A percentile compares a stretch with the other conserved stretches of the same genome.
Conservation (phyloP, 108 stramenopile genomes). For the Stephanodiscus triporus region DNA sequence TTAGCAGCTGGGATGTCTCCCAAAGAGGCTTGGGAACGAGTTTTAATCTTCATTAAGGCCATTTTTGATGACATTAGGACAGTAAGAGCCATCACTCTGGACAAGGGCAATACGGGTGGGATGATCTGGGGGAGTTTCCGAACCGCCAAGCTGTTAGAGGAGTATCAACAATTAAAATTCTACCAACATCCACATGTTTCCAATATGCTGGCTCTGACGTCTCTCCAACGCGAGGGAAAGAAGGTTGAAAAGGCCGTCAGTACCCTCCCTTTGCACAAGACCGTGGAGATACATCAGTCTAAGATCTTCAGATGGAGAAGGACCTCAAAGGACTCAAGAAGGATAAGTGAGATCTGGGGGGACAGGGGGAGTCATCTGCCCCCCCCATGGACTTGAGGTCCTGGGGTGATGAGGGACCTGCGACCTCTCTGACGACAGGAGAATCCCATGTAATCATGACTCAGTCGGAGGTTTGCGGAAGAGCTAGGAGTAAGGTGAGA, state of each 20-base stretch:
- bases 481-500: not conserved
- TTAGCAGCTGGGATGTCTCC: not conserved
- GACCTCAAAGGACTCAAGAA: not conserved
- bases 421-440: not conserved
- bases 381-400: too few species aligned
- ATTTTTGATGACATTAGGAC: not conserved
- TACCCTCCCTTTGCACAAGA: not conserved
- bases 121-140: too few species aligned
- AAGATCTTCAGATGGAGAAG: not conserved
- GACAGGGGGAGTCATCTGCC: too few species aligned
- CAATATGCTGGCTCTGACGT: not conserved
- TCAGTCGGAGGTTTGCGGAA: not conserved
- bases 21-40: not conserved
- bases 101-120: too few species aligned
- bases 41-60: not conserved
- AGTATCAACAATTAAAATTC: too few species aligned
- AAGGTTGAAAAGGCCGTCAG: not conserved
- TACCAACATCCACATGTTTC: not conserved
- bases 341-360: too few species aligned
- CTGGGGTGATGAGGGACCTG: too few species aligned
- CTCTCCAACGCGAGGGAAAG: conserved; percentile 5
- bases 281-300: too few species aligned
- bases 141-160: too few species aligned
- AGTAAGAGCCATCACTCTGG: too few species aligned
- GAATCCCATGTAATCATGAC: not conserved